Conservation (phyloP, 805 yeast genomes). For the Torulaspora indica region DNA sequence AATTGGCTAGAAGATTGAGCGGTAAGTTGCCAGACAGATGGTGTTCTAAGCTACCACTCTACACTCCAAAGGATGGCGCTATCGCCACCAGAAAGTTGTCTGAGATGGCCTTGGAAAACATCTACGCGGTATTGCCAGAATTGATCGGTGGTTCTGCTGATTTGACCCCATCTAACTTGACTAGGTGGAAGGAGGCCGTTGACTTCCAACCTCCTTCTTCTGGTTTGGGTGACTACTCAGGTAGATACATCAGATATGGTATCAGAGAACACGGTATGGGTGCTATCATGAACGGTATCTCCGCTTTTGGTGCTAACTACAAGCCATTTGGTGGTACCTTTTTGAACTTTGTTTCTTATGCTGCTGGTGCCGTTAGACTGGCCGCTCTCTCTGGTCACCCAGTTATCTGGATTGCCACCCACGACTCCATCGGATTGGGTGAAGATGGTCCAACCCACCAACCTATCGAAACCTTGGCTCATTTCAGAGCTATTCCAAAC, state of each 20-base stretch:
- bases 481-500: conserved; percentile 81
- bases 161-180: conserved; percentile 93
- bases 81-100: conserved; percentile 93
- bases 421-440: conserved; percentile 86
- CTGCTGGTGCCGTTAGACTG: conserved; percentile 83
- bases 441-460: conserved; percentile 94
- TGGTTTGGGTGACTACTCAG: conserved; percentile 78
- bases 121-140: conserved; percentile 72
- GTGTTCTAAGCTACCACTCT: conserved; percentile 72
- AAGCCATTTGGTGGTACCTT: conserved; percentile 95
- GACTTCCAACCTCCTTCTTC: conserved; percentile 89
- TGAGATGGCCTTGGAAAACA: conserved; percentile 64
- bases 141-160: conserved; percentile 98
- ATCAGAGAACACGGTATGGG: conserved; percentile 99
- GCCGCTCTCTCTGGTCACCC: conserved; percentile 81
- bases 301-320: conserved; percentile 80
- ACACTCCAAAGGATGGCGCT: conserved; percentile 71
- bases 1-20: conserved; percentile 69
- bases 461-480: conserved; percentile 85
- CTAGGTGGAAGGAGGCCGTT: conserved; percentile 75
- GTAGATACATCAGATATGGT: conserved; percentile 96
- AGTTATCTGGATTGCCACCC: conserved; percentile 82
- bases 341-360: conserved; percentile 85
- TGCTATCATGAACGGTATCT: conserved; percentile 95
- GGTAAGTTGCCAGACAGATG: conserved; percentile 80